A percentile compares a stretch with the other conserved stretches of the same genome.
Evolutionary conservation across 1,284 basidiomycete genomes (phyloP).

Genomic region (Moesziomyces parantarcticus): DNA sequence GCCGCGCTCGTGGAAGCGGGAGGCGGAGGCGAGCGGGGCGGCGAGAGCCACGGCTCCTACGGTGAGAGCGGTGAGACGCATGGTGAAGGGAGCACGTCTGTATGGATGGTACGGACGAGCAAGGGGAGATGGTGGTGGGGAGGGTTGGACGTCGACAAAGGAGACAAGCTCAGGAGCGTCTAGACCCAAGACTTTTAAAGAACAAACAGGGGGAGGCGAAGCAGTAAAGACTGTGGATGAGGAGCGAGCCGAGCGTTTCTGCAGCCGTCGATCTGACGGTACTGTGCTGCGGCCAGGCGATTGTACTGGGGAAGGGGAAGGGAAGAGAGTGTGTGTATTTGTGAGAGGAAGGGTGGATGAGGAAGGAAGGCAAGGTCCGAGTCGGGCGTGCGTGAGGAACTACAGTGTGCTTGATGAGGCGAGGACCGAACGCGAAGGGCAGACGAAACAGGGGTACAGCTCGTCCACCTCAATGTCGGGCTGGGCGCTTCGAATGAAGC

Average conservation of each 20-base stretch:
- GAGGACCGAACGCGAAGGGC: too few species aligned
- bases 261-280: constrained; percentile 1
- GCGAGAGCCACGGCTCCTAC: constrained; percentile 45
- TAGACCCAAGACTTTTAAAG: constrained; percentile 7
- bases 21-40: constrained; percentile 35
- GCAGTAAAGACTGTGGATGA: constrained; percentile 43
- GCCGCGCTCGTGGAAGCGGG: constrained; percentile 28
- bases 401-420: not conserved
- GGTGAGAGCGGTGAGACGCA: constrained; percentile 41
- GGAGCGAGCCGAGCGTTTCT: constrained; percentile 14
- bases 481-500: too few species aligned
- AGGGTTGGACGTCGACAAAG: not conserved
- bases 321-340: not conserved
- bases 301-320: constrained; percentile 1
- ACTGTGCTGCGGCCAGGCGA: not conserved
- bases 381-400: constrained; percentile 1
- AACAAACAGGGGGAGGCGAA: not conserved
- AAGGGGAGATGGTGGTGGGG: not conserved
- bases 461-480: too few species aligned
- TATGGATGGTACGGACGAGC: not conserved
- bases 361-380: not conserved
- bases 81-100: constrained; percentile 9
- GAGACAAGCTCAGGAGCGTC: not conserved
- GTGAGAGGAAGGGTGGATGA: not conserved
- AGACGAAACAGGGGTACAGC: not conserved